phyloP scores from a whole-genome alignment of 2,329 filamentous ascomycete genomes.

The Zalaria obscura region DNA sequence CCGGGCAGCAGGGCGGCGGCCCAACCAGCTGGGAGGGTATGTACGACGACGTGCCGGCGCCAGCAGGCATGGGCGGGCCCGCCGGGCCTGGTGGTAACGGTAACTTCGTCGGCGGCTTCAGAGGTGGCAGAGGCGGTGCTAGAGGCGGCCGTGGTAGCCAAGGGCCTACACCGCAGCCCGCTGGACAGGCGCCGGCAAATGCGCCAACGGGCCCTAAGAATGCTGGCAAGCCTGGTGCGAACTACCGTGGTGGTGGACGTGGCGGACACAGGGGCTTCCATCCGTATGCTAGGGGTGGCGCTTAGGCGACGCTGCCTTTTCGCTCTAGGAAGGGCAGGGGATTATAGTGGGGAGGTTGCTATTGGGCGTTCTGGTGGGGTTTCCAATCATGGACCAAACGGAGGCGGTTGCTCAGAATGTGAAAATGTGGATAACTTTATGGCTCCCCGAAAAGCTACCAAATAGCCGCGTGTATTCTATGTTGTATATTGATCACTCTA shows the following conservation, averaged over 20 bases:
- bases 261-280: constrained; percentile 64
- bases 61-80: constrained; percentile 29
- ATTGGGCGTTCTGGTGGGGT: too few species aligned
- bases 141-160: constrained; percentile 6
- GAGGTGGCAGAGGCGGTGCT: constrained; percentile 19
- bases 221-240: constrained; percentile 76
- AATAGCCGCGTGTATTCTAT: too few species aligned
- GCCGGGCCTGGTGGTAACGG: constrained; percentile 24
- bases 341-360: too few species aligned
- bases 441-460: too few species aligned
- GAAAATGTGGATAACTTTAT: too few species aligned
- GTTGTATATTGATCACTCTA: too few species aligned
- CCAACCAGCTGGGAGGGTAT: constrained; percentile 94
- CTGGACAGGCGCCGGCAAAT: constrained; percentile 50
- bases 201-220: constrained; percentile 95
- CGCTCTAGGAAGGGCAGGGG: too few species aligned
- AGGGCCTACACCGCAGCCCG: constrained; percentile 20
- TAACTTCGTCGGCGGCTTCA: constrained; percentile 25
- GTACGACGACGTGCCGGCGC: constrained; percentile 91
- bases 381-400: too few species aligned
- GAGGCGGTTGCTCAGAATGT: too few species aligned
- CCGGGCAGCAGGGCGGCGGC: constrained; percentile 23
- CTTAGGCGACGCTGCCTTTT: neutral
- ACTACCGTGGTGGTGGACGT: constrained; percentile 81
- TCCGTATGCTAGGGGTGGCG: constrained; percentile 44